Base-by-base conservation (phyloP, 2,329 filamentous ascomycete genomes). In the Nemania sp. region DNA sequence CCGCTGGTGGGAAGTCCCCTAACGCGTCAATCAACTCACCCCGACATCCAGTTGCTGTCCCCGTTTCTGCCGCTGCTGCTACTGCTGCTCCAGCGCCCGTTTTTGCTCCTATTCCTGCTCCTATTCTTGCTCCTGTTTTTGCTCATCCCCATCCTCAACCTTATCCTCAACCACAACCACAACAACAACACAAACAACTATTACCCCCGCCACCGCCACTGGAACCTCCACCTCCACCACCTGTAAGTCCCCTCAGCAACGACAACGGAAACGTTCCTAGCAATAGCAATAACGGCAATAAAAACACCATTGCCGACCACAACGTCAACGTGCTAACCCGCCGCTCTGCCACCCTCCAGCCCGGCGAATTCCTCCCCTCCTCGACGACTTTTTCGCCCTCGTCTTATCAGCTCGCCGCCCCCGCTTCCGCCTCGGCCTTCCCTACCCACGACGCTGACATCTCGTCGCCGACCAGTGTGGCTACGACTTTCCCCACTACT, bases 361-460 rank as follows among this genome's bases (percentile, higher is more conserved):
- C 76, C 67, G 75, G 76, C 76, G 78, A 83, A 67, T 81, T 81
- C 71, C 70, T 77, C 53, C 70, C 77, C 53, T 71, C 76, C 58
- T 76, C 54, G 43, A 48, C 75, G 67, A 71, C 74, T 51, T 76
- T 75, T 54, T 75, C 73, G 53, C 74, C 72, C 54, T 75, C 55
- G 61, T 53, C 63, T 47, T 65, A 68, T 56, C 63, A 71, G 53
- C 58, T 65, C 20, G 59, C 65, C 52, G 54, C 57, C 57, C 62
- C 62, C 61, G 54, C 59, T 61, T 59, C 62, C 48, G 53, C 54
- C 40, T 59, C 57, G 46, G 62, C 46, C 45, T 60, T 49, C 52
- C 21, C 51, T 46, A 17, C 58, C 48, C 34, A 53, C 55, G 32
- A 39, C 35, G 35, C 35, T n/a, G 11, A 39, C 35, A 39, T 11